Base-by-base conservation (phyloP, 2,329 filamentous ascomycete species). In the Aschersonia sp. region DNA sequence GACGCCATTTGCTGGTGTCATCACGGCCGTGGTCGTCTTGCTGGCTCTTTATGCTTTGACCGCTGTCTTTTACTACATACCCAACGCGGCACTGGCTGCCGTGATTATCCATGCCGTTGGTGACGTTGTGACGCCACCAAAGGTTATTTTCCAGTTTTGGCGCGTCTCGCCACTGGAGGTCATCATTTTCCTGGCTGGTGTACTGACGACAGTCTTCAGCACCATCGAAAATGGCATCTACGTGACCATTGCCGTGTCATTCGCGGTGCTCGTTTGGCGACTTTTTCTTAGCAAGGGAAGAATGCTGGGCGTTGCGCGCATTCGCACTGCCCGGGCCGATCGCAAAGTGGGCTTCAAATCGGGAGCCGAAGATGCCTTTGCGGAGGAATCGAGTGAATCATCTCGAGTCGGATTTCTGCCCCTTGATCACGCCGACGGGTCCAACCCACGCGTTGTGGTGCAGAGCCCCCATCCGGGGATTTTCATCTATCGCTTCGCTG, bases 71-170 rank as follows among this genome's bases (percentile, higher is more conserved):
- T 94, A 78, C 68, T 94, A 90, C 65, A 94, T 95, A 51, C 87
- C 87, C 1, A 83, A 75, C 51, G 76, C 86, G 0, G 73, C 78
- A 5, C 75, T 95, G 4, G 76, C 87, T 1, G 87, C 78, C 44
- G 84, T 94, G 58, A 95, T 95, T 55, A 94, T 94, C 54, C 88
- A 95, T 63, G 88, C 88, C 5, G 87, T 94, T 4, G 81, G 83
- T 51, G 87, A 94, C 60, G 70, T 94, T 48, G 85, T 94, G 56
- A 90, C 87, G 0, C 81, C 86, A 2, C 87, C 86, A 4, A 84
- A 86, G 58, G 83, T 81, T 0, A 76, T 94, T 9, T 90, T 90
- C 65, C 83, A 89, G 58, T 94, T 94, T 68, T 95, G 87, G 87
- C 75, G 80, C 37, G 83, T 92, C 1, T 86, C 85, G 0, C 87